Evolutionary conservation across 1,139 yeast genomes (phyloP), one percentile per base, ranked within the genome.

Genomic region (Pichia norvegensis): DNA sequence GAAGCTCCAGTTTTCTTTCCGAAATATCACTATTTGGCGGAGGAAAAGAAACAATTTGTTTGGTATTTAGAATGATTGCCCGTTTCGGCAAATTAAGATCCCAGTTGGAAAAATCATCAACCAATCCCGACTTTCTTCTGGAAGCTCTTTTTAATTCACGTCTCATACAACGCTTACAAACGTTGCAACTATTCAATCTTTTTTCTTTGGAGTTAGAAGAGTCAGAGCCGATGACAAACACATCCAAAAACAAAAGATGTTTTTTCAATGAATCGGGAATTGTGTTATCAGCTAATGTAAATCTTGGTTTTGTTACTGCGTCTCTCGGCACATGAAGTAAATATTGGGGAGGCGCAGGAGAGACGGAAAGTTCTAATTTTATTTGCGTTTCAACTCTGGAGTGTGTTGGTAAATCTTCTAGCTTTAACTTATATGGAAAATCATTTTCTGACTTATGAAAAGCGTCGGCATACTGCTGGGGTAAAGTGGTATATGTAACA

Each of bases 301-400:
- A 78, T 58, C 88, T 86, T 53, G 88, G 86, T 59, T 88, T 85
- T 4, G 95, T 83, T 46, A 92, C 84, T 36, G 94, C 77, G 61
- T 90, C 95, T 44, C 86, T 76, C 1, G 97, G 95, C 39, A 92
- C 66, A 61, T 85, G 92, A 36, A 92, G 65, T 48, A 86, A 67
- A 47, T 73, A 72, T 59, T 85, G 82, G 8, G 75, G 73, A 5
- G 95, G 94, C 11, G 86, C 76, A 2, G 95, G 95, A 31, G 78
- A 72, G 42, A 87, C 68, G 8, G 76, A 65, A 29, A 92, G 66
- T 43, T 76, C 73, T 47, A 92, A 69, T 62, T 87, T 90, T 61
- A 90, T 86, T 67, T 92, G 97, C 20, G 97, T 92, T 65, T 92
- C 98, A 6, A 92, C 97, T 54, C 98, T 76, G 10, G 96, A 86